A percentile compares a stretch with the other conserved stretches of the same genome.
phyloP scores from a whole-genome alignment of 257 asterid genomes.

The Capsicum rhomboideum region DNA sequence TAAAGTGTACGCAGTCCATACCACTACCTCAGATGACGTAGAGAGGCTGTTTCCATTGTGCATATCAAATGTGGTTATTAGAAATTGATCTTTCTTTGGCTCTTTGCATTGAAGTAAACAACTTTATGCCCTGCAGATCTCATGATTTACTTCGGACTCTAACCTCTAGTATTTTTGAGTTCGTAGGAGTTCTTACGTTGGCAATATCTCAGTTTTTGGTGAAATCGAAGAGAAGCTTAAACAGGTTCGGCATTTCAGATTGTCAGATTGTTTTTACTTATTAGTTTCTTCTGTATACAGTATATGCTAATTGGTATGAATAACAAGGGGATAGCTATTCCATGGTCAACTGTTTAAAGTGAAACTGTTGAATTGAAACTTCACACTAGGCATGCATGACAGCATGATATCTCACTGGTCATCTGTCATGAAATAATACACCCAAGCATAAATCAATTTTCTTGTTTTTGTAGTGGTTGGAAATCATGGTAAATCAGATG shows the following conservation, averaged over 20 bases:
- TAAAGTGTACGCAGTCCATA: no score
- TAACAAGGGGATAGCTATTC: neutral
- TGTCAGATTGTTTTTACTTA: neutral
- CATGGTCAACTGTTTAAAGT: neutral
- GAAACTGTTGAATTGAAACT: neutral
- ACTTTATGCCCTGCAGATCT: slow-evolving; percentile 2
- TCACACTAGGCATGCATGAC: neutral
- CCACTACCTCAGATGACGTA: no score
- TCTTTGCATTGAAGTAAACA: neutral
- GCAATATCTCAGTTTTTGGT: slow-evolving; percentile 57
- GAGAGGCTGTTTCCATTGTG: no score
- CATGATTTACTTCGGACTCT: slow-evolving; percentile 6
- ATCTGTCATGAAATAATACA: neutral
- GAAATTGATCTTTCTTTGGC: neutral
- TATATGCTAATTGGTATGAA: neutral
- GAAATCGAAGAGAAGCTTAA: slow-evolving; percentile 76
- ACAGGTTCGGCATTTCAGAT: slow-evolving; percentile 46
- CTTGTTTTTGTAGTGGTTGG: neutral
- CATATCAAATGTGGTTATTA: neutral
- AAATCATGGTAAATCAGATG: neutral
- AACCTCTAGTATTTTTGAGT: slow-evolving; percentile 6
- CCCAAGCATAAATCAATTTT: neutral
- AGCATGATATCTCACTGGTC: neutral
- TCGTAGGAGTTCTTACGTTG: slow-evolving; percentile 73
- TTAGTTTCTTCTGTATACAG: neutral